Evolutionary conservation across 805 yeast genomes (phyloP).

Genomic region (Maudiozyma barnettii): DNA sequence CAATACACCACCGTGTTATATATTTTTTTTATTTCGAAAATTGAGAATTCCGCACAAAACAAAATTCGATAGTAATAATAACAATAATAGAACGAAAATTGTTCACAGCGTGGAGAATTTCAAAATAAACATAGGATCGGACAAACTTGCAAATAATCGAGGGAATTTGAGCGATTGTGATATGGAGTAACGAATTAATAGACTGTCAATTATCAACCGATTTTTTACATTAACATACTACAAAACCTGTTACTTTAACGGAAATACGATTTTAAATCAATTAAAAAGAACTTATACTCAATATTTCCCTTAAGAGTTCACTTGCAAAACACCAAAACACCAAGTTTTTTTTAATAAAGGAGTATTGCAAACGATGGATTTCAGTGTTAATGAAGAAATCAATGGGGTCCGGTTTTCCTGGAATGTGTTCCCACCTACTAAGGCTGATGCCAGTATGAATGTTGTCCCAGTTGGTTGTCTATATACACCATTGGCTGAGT

Average conservation of each 20-base stretch:
- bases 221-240: no score
- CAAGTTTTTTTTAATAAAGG: no score
- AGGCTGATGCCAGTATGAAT: constrained; percentile 80
- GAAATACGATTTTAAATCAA: no score
- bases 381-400: constrained; percentile 56
- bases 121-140: background rate
- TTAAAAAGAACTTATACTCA: no score
- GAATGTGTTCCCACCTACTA: constrained; percentile 82
- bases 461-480: constrained; percentile 91
- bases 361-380: constrained; percentile 27
- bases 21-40: background rate
- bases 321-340: no score
- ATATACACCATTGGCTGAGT: constrained; percentile 84
- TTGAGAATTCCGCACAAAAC: background rate
- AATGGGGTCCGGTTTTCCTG: constrained; percentile 72
- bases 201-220: no score
- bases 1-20: background rate
- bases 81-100: background rate
- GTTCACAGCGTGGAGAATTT: background rate
- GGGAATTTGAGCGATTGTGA: background rate
- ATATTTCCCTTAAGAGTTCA: no score
- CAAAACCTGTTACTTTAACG: no score
- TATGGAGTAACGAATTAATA: background rate
- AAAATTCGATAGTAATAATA: background rate
- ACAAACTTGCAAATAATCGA: background rate